Base-by-base conservation (phyloP, 1,284 basidiomycete genomes). In the Tetrapyrgos nigripes region DNA sequence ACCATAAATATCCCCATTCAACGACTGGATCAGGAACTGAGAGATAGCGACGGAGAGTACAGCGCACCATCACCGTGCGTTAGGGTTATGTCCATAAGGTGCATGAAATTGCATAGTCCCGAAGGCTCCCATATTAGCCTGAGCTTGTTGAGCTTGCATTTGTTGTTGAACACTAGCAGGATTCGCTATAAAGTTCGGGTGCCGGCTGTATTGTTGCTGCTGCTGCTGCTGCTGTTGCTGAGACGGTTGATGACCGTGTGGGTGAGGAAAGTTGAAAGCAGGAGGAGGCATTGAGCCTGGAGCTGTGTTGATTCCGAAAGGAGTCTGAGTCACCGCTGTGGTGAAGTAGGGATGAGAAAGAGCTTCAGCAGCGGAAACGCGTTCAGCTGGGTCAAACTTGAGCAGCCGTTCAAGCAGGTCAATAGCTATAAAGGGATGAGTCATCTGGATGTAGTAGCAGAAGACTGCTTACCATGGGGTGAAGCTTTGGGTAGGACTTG, bases 321-420 rank as follows among this genome's bases (percentile, higher is more conserved):
- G 75, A 17, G 72, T 70, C 58, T 73, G 80, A 66, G 76, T 76
- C 48, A 78, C 73, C 13, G 83, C 75, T 43, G 79, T 79, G 21
- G 90, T 93, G 74, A 98, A 98, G 79, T 98, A 98, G 0, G 94
- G 93, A 71, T 99, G 97, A 17, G 83, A 85, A 53, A 99, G 86
- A 0, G 97, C 96, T 53, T 97, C 94, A 28, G 92, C 89, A 26
- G 97, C 97, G 10, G 94, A 93, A 62, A 97, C 89, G 57, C 97
- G 91, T 70, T 96, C 91, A 28, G 90, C 84, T 1, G 97, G 97
- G 73, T 99, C 97, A 70, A 99, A 99, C 72, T 97, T 96, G 53
- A 99, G 86, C 45, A 99, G 87, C 61, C 92, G 89, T 73, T 99
- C 97, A 49, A 99, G 89, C 3, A 99, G 86, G 73, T 98, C 94